phyloP scores from a whole-genome alignment of 305 asterid genomes.

The Solanum aculeatissimum region DNA sequence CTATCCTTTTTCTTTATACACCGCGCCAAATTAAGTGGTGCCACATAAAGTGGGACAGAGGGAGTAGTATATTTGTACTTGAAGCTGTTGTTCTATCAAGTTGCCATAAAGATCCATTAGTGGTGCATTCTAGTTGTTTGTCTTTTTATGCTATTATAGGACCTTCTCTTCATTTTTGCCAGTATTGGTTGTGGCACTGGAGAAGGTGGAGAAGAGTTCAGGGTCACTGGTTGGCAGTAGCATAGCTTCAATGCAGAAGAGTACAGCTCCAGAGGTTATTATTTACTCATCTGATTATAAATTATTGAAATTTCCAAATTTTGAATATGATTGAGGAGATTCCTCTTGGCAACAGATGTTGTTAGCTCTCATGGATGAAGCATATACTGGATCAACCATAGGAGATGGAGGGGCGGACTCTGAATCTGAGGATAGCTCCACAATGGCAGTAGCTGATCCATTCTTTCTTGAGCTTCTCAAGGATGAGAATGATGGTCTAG shows the following conservation, averaged over 20 bases:
- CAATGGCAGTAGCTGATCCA: slow-evolving; percentile 68
- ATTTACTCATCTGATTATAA: slow-evolving; percentile 10
- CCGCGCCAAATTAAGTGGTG: no score
- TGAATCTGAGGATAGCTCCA: slow-evolving; percentile 79
- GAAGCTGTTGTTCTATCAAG: neutral
- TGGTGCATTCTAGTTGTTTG: neutral
- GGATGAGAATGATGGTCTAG: slow-evolving; percentile 96
- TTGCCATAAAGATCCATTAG: neutral
- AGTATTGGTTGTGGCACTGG: slow-evolving; percentile 94
- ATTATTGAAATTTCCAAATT: neutral
- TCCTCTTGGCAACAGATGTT: slow-evolving; percentile 53
- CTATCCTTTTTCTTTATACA: no score
- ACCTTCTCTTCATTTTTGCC: slow-evolving; percentile 12
- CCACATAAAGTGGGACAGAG: no score
- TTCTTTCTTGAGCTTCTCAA: slow-evolving; percentile 91
- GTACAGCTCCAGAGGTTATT: slow-evolving; percentile 85
- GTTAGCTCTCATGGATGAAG: slow-evolving; percentile 95
- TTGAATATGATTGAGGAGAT: slow-evolving; percentile 1
- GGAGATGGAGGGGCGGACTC: slow-evolving; percentile 95
- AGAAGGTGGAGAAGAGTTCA: slow-evolving; percentile 76
- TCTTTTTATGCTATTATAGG: neutral
- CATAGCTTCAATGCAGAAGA: slow-evolving; percentile 94
- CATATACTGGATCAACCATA: slow-evolving; percentile 88
- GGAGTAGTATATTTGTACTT: neutral
- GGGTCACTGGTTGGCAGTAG: slow-evolving; percentile 87